Evolutionary conservation across 2,329 filamentous ascomycete species (phyloP).

Genomic region (Penicillium sp.): DNA sequence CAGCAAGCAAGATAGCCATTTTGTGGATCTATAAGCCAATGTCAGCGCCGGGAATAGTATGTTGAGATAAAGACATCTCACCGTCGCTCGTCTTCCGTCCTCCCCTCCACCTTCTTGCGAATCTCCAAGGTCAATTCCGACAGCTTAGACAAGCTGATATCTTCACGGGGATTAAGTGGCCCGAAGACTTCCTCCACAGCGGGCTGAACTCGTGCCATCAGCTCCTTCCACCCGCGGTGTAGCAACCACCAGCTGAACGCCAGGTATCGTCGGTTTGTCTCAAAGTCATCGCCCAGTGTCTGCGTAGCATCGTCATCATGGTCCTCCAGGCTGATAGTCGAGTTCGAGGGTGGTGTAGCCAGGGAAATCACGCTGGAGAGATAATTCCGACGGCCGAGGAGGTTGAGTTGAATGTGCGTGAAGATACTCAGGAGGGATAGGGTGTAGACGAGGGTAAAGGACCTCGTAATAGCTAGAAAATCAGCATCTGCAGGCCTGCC

Average conservation of each 20-base stretch:
- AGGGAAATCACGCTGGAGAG: conserved; percentile 90
- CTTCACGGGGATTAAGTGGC: conserved; percentile 79
- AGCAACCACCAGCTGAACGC: conserved; percentile 98
- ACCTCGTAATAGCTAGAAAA: conserved; percentile 70
- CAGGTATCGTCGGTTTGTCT: conserved; percentile 89
- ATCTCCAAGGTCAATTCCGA: conserved; percentile 76
- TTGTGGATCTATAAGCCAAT: conserved; percentile 43
- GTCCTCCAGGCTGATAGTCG: conserved; percentile 84
- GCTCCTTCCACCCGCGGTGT: conserved; percentile 77
- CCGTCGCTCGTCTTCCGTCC: conserved; percentile 58
- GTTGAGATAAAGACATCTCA: conserved; percentile 25
- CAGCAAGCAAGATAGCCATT: conserved; percentile 80
- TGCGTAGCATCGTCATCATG: conserved; percentile 87
- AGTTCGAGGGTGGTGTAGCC: conserved; percentile 65
- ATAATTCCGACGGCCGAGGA: conserved; percentile 90
- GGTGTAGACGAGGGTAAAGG: conserved; percentile 88
- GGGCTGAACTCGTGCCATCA: conserved; percentile 74
- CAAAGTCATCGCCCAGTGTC: conserved; percentile 85
- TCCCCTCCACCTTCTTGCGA: conserved; percentile 75
- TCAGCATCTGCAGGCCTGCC: neutral
- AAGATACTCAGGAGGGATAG: conserved; percentile 83
- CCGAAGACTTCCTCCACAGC: conserved; percentile 88
- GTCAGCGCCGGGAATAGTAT: conserved; percentile 22
- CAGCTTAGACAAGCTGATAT: conserved; percentile 73
- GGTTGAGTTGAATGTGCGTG: conserved; percentile 92